Base-by-base conservation (phyloP, 2,329 filamentous ascomycete species). In the Drechmeria coniospora region DNA sequence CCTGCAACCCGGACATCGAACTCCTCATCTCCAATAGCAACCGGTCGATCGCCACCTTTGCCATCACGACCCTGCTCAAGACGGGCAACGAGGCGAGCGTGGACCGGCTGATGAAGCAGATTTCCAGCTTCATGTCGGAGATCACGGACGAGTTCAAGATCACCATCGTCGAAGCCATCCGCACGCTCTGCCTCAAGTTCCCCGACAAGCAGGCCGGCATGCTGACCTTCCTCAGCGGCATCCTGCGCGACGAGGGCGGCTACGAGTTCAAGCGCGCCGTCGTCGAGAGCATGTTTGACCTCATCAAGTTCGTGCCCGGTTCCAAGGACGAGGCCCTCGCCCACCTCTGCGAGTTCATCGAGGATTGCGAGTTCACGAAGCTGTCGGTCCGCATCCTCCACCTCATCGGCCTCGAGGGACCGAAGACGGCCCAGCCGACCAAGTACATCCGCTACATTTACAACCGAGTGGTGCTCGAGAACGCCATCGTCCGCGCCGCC, bases 81-180 rank as follows among this genome's bases (percentile, higher is more conserved):
- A 98, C 90, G 8, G 90, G 90, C 35, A 98, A 95, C 49, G 90
- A 98, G 58, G 82, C 82, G 21, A 94, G 84, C 41, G 90, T 98
- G 24, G 90, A 98, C 51, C 76, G 90, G 29, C 60, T 98, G 40
- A 94, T 98, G 84, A 94, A 94, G 68, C 86, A 95, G 54, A 95
- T 98, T 36, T 84, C 83, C 15, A 79, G 80, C 21, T 94, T 98
- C 62, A 95, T 98, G 90, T 82, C 86, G 4, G 90, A 95, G 56
- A 95, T 95, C 40, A 94, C 87, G 6, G 90, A 98, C 49, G 90
- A 98, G 55, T 98, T 98, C 67, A 98, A 95, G 66, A 93, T 98
- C 41, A 98, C 90, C n/a, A 93, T 98, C 45, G 87, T 98, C 23
- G 90, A 98, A 55, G 90, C 90, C 23, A 94, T 98, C 47, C 79